Base-by-base conservation (phyloP, 306 rosid species). In the Rubus parviflorus region DNA sequence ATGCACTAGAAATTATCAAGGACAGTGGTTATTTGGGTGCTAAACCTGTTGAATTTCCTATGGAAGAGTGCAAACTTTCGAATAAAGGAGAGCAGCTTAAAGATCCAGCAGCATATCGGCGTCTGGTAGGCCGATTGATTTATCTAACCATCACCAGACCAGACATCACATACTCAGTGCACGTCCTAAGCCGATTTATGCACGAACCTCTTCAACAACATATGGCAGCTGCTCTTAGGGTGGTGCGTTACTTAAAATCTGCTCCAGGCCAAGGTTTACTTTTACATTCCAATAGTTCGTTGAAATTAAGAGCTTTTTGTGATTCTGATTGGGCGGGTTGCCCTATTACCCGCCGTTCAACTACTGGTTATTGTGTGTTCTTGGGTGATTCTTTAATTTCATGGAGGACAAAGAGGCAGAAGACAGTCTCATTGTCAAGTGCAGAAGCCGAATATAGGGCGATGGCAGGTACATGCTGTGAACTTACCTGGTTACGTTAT, bases 271-370 rank as follows among this genome's bases (percentile, higher is more conserved):
- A 52, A 38, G 66, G 52, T 0, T 51, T 73, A 2, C 38, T 41
- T 35, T 51, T 12, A 0, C 1, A 4, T 1, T 0, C 37, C 1
- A 15, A 53, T 9, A 25, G 30, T 25, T 0, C 38, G 2, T 40
- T 35, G 6, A 8, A 35, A 0, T 17, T 72, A 0, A 52, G 25
- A 16, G 56, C 54, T 25, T 73, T 16, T 0, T 6, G 3, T 0
- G 38, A 51, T 37, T 54, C 35, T 2, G 30, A 25, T 25, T 25
- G 30, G 30, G 30, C 30, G 1, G 30, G 30, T 25, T 25, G 30
- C 30, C 30, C 30, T 25, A 25, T 25, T 25, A 25, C 30, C 30
- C 30, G 30, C 30, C 30, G 30, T 1, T 25, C 30, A 25, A 25
- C 30, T 0, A 25, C 30, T 25, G 1, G 30, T 25, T 25, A 25